phyloP scores from a whole-genome alignment of 768 basidiomycete species.

The Lactarius quietus region DNA sequence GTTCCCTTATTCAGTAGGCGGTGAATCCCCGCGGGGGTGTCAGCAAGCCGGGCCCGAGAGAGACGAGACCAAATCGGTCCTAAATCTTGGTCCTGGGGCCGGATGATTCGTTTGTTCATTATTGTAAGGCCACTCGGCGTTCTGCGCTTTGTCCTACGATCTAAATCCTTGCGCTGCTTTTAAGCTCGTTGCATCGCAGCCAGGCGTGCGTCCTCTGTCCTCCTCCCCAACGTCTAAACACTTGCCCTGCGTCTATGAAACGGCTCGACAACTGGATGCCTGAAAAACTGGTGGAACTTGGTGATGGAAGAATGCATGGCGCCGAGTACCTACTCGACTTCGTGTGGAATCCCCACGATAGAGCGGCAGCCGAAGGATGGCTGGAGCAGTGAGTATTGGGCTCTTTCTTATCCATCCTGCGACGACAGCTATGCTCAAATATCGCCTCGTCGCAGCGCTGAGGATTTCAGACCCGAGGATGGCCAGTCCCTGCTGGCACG shows the following conservation, averaged over 20 bases:
- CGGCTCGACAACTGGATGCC: background rate
- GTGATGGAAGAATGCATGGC: background rate
- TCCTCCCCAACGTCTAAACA: background rate
- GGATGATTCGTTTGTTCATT: background rate
- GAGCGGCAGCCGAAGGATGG: background rate
- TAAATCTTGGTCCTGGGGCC: background rate
- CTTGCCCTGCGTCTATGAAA: background rate
- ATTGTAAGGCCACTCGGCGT: background rate
- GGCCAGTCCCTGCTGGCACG: background rate
- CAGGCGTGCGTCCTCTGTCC: background rate
- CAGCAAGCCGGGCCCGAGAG: background rate
- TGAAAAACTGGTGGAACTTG: background rate
- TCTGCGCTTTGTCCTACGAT: background rate
- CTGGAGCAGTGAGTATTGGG: background rate
- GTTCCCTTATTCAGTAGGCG: background rate
- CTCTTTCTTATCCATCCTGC: background rate
- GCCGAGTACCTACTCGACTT: background rate
- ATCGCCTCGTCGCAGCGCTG: background rate
- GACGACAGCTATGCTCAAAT: background rate
- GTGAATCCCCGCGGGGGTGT: background rate
- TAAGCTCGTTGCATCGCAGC: background rate
- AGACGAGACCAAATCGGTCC: background rate
- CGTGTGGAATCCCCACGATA: background rate
- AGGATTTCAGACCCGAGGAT: constrained; percentile 1
- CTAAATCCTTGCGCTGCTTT: background rate